Conservation (phyloP, 2,329 filamentous ascomycete species). For the Aspergillus fumigatus region DNA sequence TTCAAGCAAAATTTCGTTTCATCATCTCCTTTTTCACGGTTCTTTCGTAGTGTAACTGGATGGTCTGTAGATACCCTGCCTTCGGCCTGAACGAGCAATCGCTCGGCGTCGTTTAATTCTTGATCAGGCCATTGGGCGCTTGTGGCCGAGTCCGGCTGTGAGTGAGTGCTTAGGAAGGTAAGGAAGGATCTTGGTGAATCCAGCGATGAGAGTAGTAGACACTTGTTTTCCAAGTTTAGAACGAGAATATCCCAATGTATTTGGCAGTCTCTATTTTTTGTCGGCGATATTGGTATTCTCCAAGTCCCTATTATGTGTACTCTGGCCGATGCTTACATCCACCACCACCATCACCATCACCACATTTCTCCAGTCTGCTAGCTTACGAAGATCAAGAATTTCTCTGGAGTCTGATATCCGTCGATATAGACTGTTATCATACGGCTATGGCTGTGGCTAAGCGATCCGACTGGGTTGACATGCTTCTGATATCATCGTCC, state of each 20-base stretch:
- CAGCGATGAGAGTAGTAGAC: not conserved
- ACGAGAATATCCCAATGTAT: not conserved
- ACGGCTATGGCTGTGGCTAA: not conserved
- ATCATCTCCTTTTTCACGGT: no score
- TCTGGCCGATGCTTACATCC: not conserved
- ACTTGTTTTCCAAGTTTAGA: not conserved
- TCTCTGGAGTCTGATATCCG: not conserved
- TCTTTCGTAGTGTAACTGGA: not conserved
- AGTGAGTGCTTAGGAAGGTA: no score
- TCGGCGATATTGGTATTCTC: no score
- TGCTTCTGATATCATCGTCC: constrained; percentile 10
- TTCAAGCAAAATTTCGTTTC: not conserved
- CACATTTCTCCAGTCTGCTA: not conserved
- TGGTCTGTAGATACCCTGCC: no score
- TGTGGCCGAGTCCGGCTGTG: not conserved
- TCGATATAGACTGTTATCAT: not conserved
- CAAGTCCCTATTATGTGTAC: no score
- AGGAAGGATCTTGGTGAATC: no score
- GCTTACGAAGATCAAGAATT: no score
- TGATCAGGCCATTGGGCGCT: not conserved
- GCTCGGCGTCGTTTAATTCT: no score
- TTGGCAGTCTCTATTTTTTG: no score
- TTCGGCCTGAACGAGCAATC: no score
- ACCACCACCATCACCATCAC: no score
- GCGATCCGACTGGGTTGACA: not conserved